A percentile compares a stretch with the other conserved stretches of the same genome.
Evolutionary conservation across 2,329 filamentous ascomycete genomes (phyloP).

Genomic region (Fulvia fulva): DNA sequence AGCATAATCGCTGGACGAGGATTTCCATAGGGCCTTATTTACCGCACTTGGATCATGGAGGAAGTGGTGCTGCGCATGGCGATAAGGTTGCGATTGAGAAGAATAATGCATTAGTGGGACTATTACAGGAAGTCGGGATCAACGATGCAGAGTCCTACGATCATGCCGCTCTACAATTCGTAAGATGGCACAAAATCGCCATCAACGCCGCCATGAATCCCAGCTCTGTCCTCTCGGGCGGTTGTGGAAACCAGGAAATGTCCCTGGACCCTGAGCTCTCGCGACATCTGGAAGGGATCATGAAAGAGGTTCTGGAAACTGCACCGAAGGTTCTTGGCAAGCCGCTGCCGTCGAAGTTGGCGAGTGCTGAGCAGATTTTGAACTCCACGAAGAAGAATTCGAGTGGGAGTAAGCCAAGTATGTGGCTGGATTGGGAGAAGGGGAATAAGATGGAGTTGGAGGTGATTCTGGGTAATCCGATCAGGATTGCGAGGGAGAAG

Average conservation of each 20-base stretch:
- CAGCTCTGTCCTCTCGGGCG: conserved; percentile 62
- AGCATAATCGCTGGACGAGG: conserved; percentile 69
- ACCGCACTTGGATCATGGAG: conserved; percentile 41
- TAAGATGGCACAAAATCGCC: conserved; percentile 72
- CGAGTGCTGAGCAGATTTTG: conserved; percentile 59
- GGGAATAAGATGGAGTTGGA: conserved; percentile 65
- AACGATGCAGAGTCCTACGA: conserved; percentile 61
- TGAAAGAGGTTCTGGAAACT: conserved; percentile 64
- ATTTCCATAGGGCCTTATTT: conserved; percentile 66
- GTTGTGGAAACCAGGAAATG: conserved; percentile 63
- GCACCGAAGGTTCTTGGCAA: conserved; percentile 60
- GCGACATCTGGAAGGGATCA: conserved; percentile 59
- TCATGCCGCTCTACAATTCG: conserved; percentile 63
- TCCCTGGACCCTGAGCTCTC: conserved; percentile 59
- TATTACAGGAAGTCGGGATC: conserved; percentile 58
- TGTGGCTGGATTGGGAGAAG: conserved; percentile 67
- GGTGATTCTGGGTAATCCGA: conserved; percentile 67
- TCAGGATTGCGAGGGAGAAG: conserved; percentile 58
- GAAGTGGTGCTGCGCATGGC: conserved; percentile 25
- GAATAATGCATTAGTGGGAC: conserved; percentile 49
- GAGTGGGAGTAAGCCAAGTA: conserved; percentile 57
- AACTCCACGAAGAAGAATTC: conserved; percentile 60
- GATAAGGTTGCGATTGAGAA: conserved; percentile 25
- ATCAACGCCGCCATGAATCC: conserved; percentile 75
- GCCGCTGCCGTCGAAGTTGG: conserved; percentile 56